Evolutionary conservation across 2,329 filamentous ascomycete genomes (phyloP), one percentile per base, ranked within the genome.

Genomic region (Paracoccidioides brasiliensis): DNA sequence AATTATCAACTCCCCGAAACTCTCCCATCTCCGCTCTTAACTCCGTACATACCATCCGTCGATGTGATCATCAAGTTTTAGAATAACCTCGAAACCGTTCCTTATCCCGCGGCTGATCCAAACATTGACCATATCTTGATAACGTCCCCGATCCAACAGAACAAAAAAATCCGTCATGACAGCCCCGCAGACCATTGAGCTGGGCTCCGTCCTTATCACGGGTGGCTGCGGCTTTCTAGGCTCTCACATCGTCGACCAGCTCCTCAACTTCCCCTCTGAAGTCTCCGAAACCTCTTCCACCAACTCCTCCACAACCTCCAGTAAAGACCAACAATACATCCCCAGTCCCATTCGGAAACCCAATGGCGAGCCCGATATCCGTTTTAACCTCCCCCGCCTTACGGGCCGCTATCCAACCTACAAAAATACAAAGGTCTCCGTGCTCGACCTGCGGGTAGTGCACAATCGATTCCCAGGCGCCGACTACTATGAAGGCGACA

Each of bases 141-240:
- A 6, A 33, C 22, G 15, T 15, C 32, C 12, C 6, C 45, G 5
- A 14, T 35, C 12, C 0, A 33, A 41, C 40, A 10, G 4, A 15
- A 7, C 10, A 44, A n/a, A 3, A 38, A n/a, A 40, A 9, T 40
- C n/a, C 37, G 50, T 33, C 53, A 59, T 59, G 56, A 30, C 56
- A n/a, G 12, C 56, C 54, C 56, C 55, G 15, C 53, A 52, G 7
- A 65, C 66, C 12, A 64, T 74, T 52, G 66, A 72, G 57, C 76
- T 90, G 53, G 86, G 86, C 67, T 81, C 79, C 61, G 85, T 90
- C 64, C 78, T 90, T 62, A 83, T 93, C 62, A 83, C 91, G 62
- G 88, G 88, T 65, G 88, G 88, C 67, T 90, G 88, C 68, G 88
- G 88, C 61, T 91, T 93, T 72, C 79, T 93, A 14, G 88, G 88